A percentile compares a stretch with the other conserved stretches of the same genome.
These are phyloP conservation scores for Penicillium salamii DNA, from an alignment of 495 filamentous ascomycete genomes.

Conservation along the genomic window DNA sequence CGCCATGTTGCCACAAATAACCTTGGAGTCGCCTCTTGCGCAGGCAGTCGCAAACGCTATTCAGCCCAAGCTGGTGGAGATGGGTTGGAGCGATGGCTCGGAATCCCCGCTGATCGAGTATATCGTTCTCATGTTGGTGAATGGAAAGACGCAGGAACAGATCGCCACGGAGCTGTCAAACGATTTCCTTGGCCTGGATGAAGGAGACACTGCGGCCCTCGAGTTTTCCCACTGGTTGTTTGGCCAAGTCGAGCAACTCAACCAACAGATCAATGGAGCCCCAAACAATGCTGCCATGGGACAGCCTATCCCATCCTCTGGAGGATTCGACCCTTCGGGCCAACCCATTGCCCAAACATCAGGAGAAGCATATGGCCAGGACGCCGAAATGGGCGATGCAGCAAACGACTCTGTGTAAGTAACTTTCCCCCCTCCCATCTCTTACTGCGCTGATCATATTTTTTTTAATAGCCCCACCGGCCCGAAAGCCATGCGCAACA, in stretches of 20 bases:
- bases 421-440: neutral
- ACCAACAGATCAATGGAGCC: conserved; percentile 57
- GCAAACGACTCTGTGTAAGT: conserved; percentile 67
- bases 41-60: conserved; percentile 75
- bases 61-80: conserved; percentile 91
- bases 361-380: conserved; percentile 33
- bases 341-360: conserved; percentile 8
- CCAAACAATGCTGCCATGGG: conserved; percentile 16
- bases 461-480: conserved; percentile 72
- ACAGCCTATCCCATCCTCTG: conserved; percentile 37
- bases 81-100: conserved; percentile 82
- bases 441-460: conserved; percentile 14
- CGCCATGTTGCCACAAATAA: conserved; percentile 22
- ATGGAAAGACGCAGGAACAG: conserved; percentile 86
- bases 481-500: conserved; percentile 90
- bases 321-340: conserved; percentile 22
- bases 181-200: conserved; percentile 78
- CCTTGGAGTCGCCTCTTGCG: conserved; percentile 58
- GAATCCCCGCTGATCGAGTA: conserved; percentile 90
- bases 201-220: conserved; percentile 76
- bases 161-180: conserved; percentile 85
- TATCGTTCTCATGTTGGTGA: conserved; percentile 93
- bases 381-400: conserved; percentile 71
- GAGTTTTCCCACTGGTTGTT: conserved; percentile 93
- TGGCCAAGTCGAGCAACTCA: conserved; percentile 69